Percentiles rank a stretch among this genome's conserved stretches.
Conservation (phyloP, 805 yeast genomes). For the Wickerhamomyces strasburgensis region DNA sequence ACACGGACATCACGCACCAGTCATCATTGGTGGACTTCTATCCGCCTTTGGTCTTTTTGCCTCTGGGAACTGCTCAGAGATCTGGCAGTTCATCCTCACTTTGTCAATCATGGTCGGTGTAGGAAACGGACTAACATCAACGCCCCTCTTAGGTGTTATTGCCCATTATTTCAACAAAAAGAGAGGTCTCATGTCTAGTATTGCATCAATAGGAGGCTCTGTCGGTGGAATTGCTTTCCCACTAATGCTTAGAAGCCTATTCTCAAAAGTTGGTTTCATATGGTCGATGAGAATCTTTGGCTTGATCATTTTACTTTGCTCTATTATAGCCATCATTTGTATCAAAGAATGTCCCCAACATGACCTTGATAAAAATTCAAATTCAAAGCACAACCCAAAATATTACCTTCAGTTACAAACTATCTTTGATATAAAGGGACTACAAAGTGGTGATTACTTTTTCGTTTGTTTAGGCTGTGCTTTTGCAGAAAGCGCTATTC, state of each 20-base stretch:
- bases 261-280: constrained; percentile 39
- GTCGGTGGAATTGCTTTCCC: constrained; percentile 53
- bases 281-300: constrained; percentile 55
- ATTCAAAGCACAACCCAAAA: constrained; percentile 21
- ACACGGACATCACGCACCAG: constrained; percentile 40
- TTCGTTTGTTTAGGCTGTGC: constrained; percentile 38
- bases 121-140: constrained; percentile 53
- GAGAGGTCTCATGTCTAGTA: constrained; percentile 49
- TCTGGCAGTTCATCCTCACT: constrained; percentile 57
- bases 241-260: constrained; percentile 42
- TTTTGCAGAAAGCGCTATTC: constrained; percentile 40
- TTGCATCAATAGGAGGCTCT: constrained; percentile 46
- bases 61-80: constrained; percentile 41
- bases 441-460: constrained; percentile 39
- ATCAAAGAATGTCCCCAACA: constrained; percentile 35
- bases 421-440: constrained; percentile 31
- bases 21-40: constrained; percentile 37
- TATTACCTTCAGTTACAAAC: constrained; percentile 22
- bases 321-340: constrained; percentile 28
- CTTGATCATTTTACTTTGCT: constrained; percentile 36
- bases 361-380: constrained; percentile 1
- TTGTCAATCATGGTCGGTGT: constrained; percentile 50
- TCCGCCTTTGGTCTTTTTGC: constrained; percentile 45
- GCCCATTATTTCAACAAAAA: constrained; percentile 58
- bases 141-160: constrained; percentile 54